These are phyloP conservation scores for Geoglossum cookeanum DNA, from an alignment of 2,329 filamentous ascomycete species.

Conservation along the genomic window DNA sequence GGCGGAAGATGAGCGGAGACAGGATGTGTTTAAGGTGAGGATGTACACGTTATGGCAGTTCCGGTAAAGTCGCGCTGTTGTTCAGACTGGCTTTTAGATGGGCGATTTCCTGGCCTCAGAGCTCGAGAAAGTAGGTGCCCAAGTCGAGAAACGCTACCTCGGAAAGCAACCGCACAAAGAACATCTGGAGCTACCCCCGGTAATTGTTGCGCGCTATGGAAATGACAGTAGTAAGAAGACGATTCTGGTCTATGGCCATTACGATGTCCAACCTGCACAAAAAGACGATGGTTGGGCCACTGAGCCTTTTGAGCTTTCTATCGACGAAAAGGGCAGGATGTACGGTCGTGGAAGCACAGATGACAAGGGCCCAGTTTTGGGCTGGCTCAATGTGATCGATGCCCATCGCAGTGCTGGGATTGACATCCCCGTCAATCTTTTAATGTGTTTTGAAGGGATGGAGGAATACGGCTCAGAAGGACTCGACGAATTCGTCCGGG, in stretches of 20 bases:
- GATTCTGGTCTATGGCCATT: conserved; percentile 93
- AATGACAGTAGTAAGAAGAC: conserved; percentile 84
- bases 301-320: conserved; percentile 73
- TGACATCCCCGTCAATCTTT: conserved; percentile 89
- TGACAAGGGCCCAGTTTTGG: conserved; percentile 92
- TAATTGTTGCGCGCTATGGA: conserved; percentile 81
- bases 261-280: conserved; percentile 91
- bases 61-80: neutral
- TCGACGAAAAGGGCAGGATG: conserved; percentile 88
- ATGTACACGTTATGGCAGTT: neutral
- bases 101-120: conserved; percentile 74
- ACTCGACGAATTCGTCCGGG: conserved; percentile 81
- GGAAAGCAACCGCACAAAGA: conserved; percentile 88
- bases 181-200: conserved; percentile 76
- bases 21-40: conserved; percentile 63
- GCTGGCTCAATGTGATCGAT: conserved; percentile 96
- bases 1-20: conserved; percentile 69
- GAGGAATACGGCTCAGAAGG: conserved; percentile 97
- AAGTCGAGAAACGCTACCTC: conserved; percentile 68
- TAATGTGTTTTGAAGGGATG: conserved; percentile 99
- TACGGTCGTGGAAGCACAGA: conserved; percentile 89
- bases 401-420: conserved; percentile 88
- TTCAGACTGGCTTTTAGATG: conserved; percentile 38
- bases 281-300: conserved; percentile 91
- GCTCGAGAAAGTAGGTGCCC: conserved; percentile 65